These are phyloP conservation scores for Leptoxyphium fumago DNA, from an alignment of 2,329 filamentous ascomycete species.

Conservation along the genomic window DNA sequence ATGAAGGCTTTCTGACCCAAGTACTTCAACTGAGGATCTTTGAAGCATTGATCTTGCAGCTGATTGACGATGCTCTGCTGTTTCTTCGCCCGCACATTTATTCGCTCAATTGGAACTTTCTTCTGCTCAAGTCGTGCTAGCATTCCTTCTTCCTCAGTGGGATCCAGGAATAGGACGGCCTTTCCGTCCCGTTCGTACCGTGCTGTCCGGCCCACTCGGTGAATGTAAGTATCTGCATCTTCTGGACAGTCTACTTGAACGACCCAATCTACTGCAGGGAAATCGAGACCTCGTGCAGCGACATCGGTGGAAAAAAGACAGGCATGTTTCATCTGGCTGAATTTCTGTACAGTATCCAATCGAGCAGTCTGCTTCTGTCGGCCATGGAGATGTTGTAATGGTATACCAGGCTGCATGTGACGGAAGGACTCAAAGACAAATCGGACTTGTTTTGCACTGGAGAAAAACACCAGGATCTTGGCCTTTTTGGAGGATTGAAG, in stretches of 20 bases:
- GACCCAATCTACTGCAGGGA: slow-evolving; percentile 94
- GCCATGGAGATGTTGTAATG: slow-evolving; percentile 82
- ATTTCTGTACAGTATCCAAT: slow-evolving; percentile 73
- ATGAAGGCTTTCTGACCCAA: slow-evolving; percentile 92
- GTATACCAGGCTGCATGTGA: slow-evolving; percentile 85
- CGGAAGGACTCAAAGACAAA: slow-evolving; percentile 91
- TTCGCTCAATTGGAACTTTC: slow-evolving; percentile 74
- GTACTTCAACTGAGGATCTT: slow-evolving; percentile 86
- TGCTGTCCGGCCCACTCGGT: slow-evolving; percentile 88
- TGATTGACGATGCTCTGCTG: slow-evolving; percentile 73
- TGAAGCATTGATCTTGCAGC: slow-evolving; percentile 89
- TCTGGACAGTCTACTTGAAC: slow-evolving; percentile 97
- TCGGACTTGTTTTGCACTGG: slow-evolving; percentile 88
- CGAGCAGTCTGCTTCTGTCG: slow-evolving; percentile 84
- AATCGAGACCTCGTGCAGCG: slow-evolving; percentile 84
- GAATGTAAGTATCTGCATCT: slow-evolving; percentile 94
- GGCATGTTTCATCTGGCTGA: slow-evolving; percentile 63
- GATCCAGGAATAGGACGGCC: slow-evolving; percentile 82
- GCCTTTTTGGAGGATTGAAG: slow-evolving; percentile 79
- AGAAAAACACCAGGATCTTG: slow-evolving; percentile 92
- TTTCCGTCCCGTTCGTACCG: slow-evolving; percentile 77
- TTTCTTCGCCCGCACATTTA: slow-evolving; percentile 80
- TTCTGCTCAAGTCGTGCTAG: slow-evolving; percentile 69
- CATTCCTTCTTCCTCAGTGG: slow-evolving; percentile 88
- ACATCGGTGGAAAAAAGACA: slow-evolving; percentile 95